Conservation (phyloP, 2,329 filamentous ascomycete genomes). For the Onygenales sp. region DNA sequence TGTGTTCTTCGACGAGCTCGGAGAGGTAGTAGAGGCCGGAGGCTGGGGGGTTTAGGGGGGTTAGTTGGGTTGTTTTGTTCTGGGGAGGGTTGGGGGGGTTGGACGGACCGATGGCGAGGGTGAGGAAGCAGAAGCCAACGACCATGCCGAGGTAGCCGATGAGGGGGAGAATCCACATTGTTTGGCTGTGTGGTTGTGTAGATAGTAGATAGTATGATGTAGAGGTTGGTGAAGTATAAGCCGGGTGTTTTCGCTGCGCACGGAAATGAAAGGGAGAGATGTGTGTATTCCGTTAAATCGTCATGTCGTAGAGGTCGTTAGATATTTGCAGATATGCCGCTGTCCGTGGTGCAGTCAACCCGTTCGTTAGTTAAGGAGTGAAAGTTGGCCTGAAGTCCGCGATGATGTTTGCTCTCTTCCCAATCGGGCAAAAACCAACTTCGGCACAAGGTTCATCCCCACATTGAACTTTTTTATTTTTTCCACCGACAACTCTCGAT, state of each 20-base stretch:
- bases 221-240: neutral
- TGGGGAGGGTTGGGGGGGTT: neutral
- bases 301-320: too few species aligned
- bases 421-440: slow-evolving; percentile 1
- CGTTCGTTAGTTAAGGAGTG: too few species aligned
- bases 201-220: neutral
- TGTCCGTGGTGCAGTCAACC: too few species aligned
- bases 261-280: neutral
- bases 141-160: slow-evolving; percentile 81
- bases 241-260: neutral
- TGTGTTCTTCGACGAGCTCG: slow-evolving; percentile 96
- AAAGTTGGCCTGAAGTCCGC: too few species aligned
- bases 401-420: neutral
- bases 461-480: neutral
- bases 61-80: slow-evolving; percentile 5
- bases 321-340: too few species aligned
- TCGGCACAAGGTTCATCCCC: neutral
- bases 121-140: slow-evolving; percentile 87
- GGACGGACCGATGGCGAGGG: slow-evolving; percentile 68
- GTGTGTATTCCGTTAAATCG: too few species aligned
- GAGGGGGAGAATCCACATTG: slow-evolving; percentile 92
- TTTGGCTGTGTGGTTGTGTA: slow-evolving; percentile 15
- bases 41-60: slow-evolving; percentile 42
- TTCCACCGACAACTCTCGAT: neutral
- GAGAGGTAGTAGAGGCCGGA: slow-evolving; percentile 98